Evolutionary conservation across 176 grass and related monocot genomes (phyloP).

Genomic region (maize (Zea mays)): DNA sequence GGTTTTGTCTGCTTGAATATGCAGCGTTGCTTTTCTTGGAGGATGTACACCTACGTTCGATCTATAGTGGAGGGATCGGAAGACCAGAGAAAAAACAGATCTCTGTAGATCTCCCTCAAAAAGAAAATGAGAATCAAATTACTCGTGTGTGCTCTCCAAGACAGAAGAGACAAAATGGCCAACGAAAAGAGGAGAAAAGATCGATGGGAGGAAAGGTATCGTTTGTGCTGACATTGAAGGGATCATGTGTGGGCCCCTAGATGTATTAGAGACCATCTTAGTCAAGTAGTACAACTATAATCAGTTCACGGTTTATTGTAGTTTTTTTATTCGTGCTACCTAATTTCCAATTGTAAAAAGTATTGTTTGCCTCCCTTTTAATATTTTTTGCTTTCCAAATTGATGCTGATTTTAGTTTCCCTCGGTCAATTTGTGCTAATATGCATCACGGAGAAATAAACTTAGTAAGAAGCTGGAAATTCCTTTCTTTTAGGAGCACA

Average conservation of each 20-base stretch:
- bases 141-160: constrained; percentile 34
- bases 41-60: constrained; percentile 29
- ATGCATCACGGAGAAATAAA: constrained; percentile 16
- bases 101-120: constrained; percentile 36
- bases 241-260: constrained; percentile 44
- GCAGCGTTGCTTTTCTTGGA: constrained; percentile 50
- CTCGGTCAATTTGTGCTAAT: constrained; percentile 25
- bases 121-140: constrained; percentile 10
- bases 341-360: constrained; percentile 68
- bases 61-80: constrained; percentile 24
- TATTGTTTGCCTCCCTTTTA: constrained; percentile 40
- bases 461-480: not conserved
- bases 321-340: constrained; percentile 53
- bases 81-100: constrained; percentile 33
- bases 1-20: constrained; percentile 48
- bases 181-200: constrained; percentile 20
- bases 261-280: constrained; percentile 49
- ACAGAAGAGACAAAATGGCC: constrained; percentile 37
- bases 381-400: constrained; percentile 17
- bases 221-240: constrained; percentile 59
- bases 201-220: constrained; percentile 46
- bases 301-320: constrained; percentile 45
- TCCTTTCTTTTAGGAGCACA: not conserved
- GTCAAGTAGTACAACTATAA: constrained; percentile 56
- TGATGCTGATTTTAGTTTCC: constrained; percentile 16